phyloP scores from a whole-genome alignment of 768 basidiomycete genomes.

The Phaeotremella skinneri region DNA sequence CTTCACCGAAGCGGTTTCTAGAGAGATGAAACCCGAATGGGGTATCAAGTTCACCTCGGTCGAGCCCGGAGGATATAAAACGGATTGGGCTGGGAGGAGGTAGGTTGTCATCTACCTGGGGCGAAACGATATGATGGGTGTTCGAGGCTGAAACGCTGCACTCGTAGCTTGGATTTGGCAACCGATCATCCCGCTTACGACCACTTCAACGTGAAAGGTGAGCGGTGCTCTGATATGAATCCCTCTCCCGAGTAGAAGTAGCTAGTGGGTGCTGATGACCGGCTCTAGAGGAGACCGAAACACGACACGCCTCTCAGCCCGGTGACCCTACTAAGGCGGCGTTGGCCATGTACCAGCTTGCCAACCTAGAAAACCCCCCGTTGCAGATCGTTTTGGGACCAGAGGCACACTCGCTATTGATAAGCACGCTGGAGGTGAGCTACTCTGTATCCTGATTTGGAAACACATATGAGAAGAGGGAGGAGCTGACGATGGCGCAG shows the following conservation, averaged over 20 bases:
- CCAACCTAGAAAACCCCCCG: slow-evolving; percentile 16
- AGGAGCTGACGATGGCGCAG: too few species aligned
- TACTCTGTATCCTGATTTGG: background rate
- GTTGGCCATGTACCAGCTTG: slow-evolving; percentile 21
- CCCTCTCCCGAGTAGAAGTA: too few species aligned
- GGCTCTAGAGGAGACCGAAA: background rate
- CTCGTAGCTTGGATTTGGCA: background rate
- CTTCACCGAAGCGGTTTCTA: slow-evolving; percentile 22
- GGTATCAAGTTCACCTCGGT: slow-evolving; percentile 22
- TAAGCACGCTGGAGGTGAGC: background rate
- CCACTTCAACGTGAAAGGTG: slow-evolving; percentile 8
- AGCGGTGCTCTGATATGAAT: too few species aligned
- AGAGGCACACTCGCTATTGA: slow-evolving; percentile 12
- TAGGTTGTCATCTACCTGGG: background rate
- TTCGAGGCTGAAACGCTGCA: too few species aligned
- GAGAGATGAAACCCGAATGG: slow-evolving; percentile 27
- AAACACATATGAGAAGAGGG: too few species aligned
- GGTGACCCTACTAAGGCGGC: slow-evolving; percentile 23
- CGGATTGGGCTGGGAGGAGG: background rate
- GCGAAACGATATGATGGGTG: too few species aligned
- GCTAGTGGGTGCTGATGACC: background rate
- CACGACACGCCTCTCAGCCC: slow-evolving; percentile 9
- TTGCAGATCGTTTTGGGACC: slow-evolving; percentile 16
- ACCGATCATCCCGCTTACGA: slow-evolving; percentile 12
- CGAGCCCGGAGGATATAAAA: slow-evolving; percentile 22